A percentile compares a stretch with the other conserved stretches of the same genome.
Conservation (phyloP, 1,284 basidiomycete species). For the Pyrrhoderma noxium region DNA sequence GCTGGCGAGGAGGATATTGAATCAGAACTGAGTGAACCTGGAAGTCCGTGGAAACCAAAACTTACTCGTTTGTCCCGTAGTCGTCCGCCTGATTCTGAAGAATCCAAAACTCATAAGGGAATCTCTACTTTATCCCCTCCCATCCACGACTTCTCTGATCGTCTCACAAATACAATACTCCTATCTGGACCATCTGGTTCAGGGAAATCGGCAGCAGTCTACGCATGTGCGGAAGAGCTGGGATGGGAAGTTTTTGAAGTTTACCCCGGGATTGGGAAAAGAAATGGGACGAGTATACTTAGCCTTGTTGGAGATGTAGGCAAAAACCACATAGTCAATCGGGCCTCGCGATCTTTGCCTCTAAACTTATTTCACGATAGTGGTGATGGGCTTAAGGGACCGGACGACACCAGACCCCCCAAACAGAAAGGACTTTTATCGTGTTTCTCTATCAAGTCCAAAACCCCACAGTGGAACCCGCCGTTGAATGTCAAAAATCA, state of each 20-base stretch:
- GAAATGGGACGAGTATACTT: conserved; percentile 75
- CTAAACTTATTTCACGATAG: no score
- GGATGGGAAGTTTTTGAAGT: conserved; percentile 98
- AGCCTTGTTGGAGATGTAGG: conserved; percentile 88
- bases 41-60: conserved; percentile 15
- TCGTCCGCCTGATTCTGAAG: background rate
- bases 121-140: background rate
- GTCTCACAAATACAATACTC: conserved; percentile 79
- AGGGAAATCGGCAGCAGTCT: conserved; percentile 90
- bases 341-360: conserved; percentile 10
- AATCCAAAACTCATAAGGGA: background rate
- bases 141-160: conserved; percentile 33
- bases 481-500: no score
- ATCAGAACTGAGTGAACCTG: conserved; percentile 9
- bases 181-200: conserved; percentile 77
- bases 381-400: no score
- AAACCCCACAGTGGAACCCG: background rate
- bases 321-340: conserved; percentile 77
- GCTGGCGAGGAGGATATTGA: conserved; percentile 13
- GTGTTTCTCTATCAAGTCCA: conserved; percentile 1
- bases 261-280: conserved; percentile 87
- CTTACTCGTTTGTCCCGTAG: conserved; percentile 13
- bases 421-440: background rate
- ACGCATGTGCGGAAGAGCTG: conserved; percentile 88
- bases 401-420: background rate